These are phyloP conservation scores for Crucibulum cyathiforme DNA, from an alignment of 1,284 basidiomycete genomes.

Conservation along the genomic window DNA sequence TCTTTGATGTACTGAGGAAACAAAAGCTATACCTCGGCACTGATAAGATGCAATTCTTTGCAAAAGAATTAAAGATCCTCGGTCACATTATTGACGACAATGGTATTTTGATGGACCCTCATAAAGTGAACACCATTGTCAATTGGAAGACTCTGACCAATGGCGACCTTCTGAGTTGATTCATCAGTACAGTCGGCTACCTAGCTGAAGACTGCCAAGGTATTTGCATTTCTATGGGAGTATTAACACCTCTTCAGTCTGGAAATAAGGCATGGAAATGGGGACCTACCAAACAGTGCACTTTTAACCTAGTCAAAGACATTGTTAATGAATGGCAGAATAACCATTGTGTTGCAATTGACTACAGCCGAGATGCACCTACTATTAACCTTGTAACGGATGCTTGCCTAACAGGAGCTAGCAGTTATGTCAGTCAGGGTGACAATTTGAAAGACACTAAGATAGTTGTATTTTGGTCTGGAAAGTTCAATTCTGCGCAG, in stretches of 20 bases:
- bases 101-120: too few relatives aligned
- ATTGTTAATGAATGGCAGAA: neutral
- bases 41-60: conserved; percentile 20
- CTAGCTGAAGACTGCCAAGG: neutral
- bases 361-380: neutral
- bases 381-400: neutral
- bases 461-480: conserved; percentile 11
- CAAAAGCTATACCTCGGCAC: conserved; percentile 29
- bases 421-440: neutral
- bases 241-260: too few relatives aligned
- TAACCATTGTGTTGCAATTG: neutral
- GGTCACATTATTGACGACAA: neutral
- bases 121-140: too few relatives aligned
- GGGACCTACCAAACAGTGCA: neutral
- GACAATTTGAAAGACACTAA: neutral
- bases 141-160: neutral
- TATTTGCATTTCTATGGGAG: neutral
- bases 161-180: neutral
- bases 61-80: neutral
- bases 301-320: neutral
- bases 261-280: too few relatives aligned
- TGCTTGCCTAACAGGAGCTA: neutral
- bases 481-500: conserved; percentile 36
- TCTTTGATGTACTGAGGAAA: conserved; percentile 10
- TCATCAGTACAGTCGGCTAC: neutral